phyloP scores from a whole-genome alignment of 148 eudicot genomes.

The Dysphania ambrosioides region DNA sequence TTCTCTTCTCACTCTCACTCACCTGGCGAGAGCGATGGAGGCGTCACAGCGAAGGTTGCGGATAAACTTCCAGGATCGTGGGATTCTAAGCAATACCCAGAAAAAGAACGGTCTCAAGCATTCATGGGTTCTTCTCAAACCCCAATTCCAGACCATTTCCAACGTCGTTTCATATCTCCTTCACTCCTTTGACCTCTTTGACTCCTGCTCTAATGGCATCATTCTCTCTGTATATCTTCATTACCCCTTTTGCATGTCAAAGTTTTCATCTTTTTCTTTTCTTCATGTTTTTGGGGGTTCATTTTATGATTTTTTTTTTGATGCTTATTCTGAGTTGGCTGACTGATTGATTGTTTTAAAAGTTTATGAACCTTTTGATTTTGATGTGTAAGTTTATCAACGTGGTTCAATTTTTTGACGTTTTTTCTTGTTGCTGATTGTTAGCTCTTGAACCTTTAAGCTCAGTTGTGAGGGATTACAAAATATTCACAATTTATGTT shows the following conservation, averaged over 20 bases:
- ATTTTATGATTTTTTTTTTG: background rate
- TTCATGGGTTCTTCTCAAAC: conserved; percentile 66
- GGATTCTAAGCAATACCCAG: conserved; percentile 54
- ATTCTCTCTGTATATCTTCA: conserved; percentile 61
- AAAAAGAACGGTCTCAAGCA: conserved; percentile 49
- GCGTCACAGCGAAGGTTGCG: conserved; percentile 41
- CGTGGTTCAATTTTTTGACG: background rate
- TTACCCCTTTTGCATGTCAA: conserved; percentile 20
- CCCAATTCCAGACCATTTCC: conserved; percentile 44
- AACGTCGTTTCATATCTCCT: conserved; percentile 48
- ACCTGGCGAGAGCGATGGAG: conserved; percentile 37
- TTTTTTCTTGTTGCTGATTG: background rate
- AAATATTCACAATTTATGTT: too few relatives aligned
- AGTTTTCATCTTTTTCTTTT: conserved; percentile 14
- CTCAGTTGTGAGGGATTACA: background rate
- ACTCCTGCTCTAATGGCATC: conserved; percentile 76
- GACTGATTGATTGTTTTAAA: background rate
- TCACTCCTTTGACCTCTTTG: conserved; percentile 50
- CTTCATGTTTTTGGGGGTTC: conserved; percentile 6
- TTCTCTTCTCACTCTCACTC: conserved; percentile 11
- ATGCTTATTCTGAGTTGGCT: background rate
- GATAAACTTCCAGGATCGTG: conserved; percentile 44
- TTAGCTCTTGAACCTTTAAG: background rate
- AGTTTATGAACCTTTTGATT: background rate
- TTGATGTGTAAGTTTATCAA: background rate